Percentiles rank a stretch among this genome's conserved stretches.
phyloP scores from a whole-genome alignment of 306 rosid genomes.

The barrel medic (Medicago truncatula) region DNA sequence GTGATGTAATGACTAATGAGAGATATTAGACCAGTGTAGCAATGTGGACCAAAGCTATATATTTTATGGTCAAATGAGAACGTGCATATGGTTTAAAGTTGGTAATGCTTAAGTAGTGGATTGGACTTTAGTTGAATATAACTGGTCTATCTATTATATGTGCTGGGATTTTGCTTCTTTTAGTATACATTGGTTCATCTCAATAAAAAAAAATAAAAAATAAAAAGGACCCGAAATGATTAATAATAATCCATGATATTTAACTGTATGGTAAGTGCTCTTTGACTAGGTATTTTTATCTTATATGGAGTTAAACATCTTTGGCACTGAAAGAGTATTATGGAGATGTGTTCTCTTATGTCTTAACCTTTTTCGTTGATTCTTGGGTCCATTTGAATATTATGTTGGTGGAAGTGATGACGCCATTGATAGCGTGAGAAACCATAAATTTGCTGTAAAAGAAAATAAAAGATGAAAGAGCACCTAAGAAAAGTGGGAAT shows the following conservation, averaged over 20 bases:
- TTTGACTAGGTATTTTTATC: constrained; percentile 51
- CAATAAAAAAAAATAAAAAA: constrained; percentile 37
- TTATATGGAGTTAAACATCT: constrained; percentile 37
- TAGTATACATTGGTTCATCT: constrained; percentile 42
- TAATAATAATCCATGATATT: constrained; percentile 28
- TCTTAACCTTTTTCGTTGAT: constrained; percentile 39
- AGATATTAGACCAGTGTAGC: constrained; percentile 5
- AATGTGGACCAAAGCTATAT: constrained; percentile 37
- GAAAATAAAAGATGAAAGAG: not conserved
- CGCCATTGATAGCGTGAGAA: constrained; percentile 58
- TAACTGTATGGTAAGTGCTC: constrained; percentile 50
- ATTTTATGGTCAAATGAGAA: constrained; percentile 41
- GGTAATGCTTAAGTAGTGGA: constrained; percentile 46
- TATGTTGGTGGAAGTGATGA: constrained; percentile 46
- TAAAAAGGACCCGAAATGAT: constrained; percentile 31
- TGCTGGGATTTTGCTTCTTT: constrained; percentile 38
- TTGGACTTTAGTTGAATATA: constrained; percentile 36
- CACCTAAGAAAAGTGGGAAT: constrained; percentile 42
- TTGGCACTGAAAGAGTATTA: constrained; percentile 34
- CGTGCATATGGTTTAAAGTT: constrained; percentile 34
- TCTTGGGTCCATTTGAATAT: constrained; percentile 51
- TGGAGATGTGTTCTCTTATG: constrained; percentile 18
- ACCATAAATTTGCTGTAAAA: constrained; percentile 43
- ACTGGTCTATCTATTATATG: constrained; percentile 25
- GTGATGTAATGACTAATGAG: constrained; percentile 5